Evolutionary conservation across 2,329 filamentous ascomycete species (phyloP).

Genomic region (Fusarium aywerte): DNA sequence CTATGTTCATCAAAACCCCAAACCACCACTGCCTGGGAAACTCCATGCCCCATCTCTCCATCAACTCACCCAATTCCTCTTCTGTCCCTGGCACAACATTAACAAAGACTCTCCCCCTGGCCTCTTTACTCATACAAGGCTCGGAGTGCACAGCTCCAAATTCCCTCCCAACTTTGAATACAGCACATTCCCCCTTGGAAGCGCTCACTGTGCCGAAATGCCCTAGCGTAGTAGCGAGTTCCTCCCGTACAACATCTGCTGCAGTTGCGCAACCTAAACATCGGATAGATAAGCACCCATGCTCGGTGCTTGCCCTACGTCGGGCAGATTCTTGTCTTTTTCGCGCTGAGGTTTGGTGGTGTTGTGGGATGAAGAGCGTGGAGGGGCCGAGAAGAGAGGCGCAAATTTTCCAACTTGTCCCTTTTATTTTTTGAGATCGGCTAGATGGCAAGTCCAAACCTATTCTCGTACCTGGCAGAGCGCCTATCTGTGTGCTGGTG

Average conservation of each 20-base stretch:
- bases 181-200: conserved; percentile 50
- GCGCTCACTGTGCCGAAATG: conserved; percentile 40
- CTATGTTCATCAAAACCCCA: not conserved
- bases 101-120: conserved; percentile 49
- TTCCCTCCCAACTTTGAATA: conserved; percentile 56
- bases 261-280: conserved; percentile 58
- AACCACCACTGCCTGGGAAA: conserved; percentile 50
- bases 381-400: conserved; percentile 58
- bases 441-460: conserved; percentile 12
- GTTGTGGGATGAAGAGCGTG: conserved; percentile 56
- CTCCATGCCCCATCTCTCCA: conserved; percentile 53
- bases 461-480: conserved; percentile 21
- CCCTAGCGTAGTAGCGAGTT: conserved; percentile 48
- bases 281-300: conserved; percentile 56
- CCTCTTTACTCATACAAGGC: conserved; percentile 48
- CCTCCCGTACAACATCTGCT: conserved; percentile 53
- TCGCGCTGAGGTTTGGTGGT: conserved; percentile 50
- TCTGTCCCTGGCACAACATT: conserved; percentile 53
- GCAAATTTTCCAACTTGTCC: conserved; percentile 61
- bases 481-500: conserved; percentile 25
- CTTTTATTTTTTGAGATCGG: not conserved
- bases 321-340: conserved; percentile 48
- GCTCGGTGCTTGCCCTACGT: conserved; percentile 45
- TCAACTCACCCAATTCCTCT: conserved; percentile 49
- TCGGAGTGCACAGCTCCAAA: conserved; percentile 58